Evolutionary conservation across 1,284 basidiomycete species (phyloP), one percentile per base, ranked within the genome.

Genomic region (Sporisorium scitamineum): DNA sequence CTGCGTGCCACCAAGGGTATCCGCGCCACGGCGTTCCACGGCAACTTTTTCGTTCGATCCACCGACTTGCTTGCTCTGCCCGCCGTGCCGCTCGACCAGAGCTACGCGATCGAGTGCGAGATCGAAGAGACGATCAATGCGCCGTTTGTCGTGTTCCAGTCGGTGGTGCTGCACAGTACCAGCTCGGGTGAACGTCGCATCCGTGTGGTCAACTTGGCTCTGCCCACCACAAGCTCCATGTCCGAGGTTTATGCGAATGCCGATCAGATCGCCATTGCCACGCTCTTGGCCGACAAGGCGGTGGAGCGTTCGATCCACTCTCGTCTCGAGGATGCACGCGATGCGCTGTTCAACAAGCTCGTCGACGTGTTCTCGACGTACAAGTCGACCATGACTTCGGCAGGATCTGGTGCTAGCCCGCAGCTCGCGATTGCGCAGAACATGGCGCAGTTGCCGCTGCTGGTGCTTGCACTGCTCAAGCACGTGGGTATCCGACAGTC

Each of bases 41-140:
- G 97, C 79, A 99, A 99, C 89, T 99, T 99, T 88, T 99, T 99
- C 86, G 95, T 98, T 58, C 92, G 97, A 55, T 97, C 95, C 13
- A 98, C 96, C 34, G 97, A 99, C 87, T 89, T 99, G 37, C 90
- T 99, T 34, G 95, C 96, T 3, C 92, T 99, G 89, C 96, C 97
- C 2, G 92, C 95, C 18, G 96, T 99, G 18, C 95, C 97, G 11
- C 91, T 94, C 80, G 95, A 99, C 84, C 94, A 97, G 86, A 95
- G 93, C 54, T 99, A 99, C 85, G 92, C 92, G 16, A 97, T 99
- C 83, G 97, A 99, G 87, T 89, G 98, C 27, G 93, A 97, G 86
- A 94, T 99, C 76, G 97, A 99, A 86, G 97, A 99, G 86, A 94
- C 93, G 48, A 90, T 99, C 82, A 93, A 92, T 0, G 88, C 92